Evolutionary conservation across 2,329 filamentous ascomycete species (phyloP).

Genomic region (Cadophora malorum): DNA sequence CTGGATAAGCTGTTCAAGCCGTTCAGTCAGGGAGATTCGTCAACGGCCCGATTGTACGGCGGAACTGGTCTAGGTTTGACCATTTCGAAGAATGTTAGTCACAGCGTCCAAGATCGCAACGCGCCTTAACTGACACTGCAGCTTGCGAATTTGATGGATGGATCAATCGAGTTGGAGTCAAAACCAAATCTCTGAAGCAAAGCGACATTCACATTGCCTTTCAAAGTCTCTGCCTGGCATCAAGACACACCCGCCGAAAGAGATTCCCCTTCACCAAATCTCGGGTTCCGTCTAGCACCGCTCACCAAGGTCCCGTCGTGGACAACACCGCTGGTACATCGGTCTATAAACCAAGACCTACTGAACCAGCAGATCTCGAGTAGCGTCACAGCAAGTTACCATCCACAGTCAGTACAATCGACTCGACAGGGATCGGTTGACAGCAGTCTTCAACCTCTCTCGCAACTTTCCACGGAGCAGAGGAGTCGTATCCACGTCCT

Average conservation of each 20-base stretch:
- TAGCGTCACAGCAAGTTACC: constrained; percentile 21
- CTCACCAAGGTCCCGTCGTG: constrained; percentile 21
- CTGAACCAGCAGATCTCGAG: constrained; percentile 34
- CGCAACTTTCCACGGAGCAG: constrained; percentile 22
- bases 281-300: constrained; percentile 18
- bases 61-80: constrained; percentile 80
- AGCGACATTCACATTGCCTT: constrained; percentile 37
- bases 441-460: neutral
- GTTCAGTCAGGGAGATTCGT: constrained; percentile 80
- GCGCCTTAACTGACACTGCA: constrained; percentile 24
- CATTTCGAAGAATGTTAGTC: constrained; percentile 59
- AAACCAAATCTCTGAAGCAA: constrained; percentile 31
- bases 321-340: constrained; percentile 23
- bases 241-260: constrained; percentile 1
- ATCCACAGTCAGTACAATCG: neutral
- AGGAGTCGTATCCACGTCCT: constrained; percentile 34
- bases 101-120: too few relatives aligned
- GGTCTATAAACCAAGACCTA: constrained; percentile 26
- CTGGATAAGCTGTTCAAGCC: constrained; percentile 77
- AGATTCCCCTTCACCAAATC: constrained; percentile 20
- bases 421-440: constrained; percentile 16
- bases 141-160: constrained; percentile 39
- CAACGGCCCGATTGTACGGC: constrained; percentile 79
- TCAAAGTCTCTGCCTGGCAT: constrained; percentile 32
- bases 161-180: constrained; percentile 34